Evolutionary conservation across 2,329 filamentous ascomycete genomes (phyloP), one percentile per base, ranked within the genome.

Genomic region (Ascochyta viciae-villosae): DNA sequence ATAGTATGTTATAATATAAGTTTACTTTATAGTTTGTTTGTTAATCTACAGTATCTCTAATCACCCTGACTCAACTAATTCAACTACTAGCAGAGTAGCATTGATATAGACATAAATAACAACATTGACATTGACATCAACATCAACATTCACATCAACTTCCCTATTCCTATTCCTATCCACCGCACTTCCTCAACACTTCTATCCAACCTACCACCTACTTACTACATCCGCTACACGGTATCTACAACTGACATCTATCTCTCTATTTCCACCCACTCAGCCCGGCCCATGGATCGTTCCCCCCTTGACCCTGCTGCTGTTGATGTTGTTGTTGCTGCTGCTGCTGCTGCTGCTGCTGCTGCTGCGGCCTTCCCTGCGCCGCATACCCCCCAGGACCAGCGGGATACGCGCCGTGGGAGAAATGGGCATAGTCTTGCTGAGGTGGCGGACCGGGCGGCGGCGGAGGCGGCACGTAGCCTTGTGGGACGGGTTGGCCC

Each of bases 241-340:
- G 2, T 6, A 27, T 29, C 31, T 45, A 26, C 19, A 13, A 19
- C 23, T 26, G 19, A 19, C 2, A 19, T 19, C 19, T 9, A 26
- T 37, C n/a, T n/a, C n/a, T n/a, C 60, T 47, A 89, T 73, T 88
- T 89, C 88, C 88, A 90, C 41, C 83, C 84, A 76, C 83, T 88
- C 63, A 91, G 73, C 4, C 88, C 88, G 15, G 87, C 87, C 87
- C 87, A 91, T 7, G 88, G 88, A 79, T 91, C 87, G 45, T 58
- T 64, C 58, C 75, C 72, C 61, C 77, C 76, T 29, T 74, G 72
- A 54, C 71, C 69, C 53, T 77, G 77, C 42, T 75, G 74, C 50
- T 77, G 75, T 6, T n/a, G 15, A 29, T 72, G 71, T 52, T 69
- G 68, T 31, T 66, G 49, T 16, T 33, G 22, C 26, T 74, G 72